Conservation (phyloP, 441 rosid genomes). For the Monsonia emarginata region DNA sequence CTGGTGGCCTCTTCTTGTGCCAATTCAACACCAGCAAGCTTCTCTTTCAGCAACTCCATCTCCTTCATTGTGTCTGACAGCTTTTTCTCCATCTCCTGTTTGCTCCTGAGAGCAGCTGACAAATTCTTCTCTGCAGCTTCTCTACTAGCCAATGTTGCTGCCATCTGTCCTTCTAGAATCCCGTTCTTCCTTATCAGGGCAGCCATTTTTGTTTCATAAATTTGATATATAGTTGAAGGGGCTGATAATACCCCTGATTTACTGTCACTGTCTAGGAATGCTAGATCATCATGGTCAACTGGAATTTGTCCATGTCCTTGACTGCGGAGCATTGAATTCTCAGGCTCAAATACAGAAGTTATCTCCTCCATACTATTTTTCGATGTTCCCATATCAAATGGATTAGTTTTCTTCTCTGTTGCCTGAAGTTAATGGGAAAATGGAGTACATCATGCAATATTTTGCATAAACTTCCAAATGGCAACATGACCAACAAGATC, state of each 20-base stretch:
- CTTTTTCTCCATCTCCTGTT: constrained; percentile 77
- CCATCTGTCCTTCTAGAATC: constrained; percentile 65
- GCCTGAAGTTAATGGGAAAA: constrained; percentile 47
- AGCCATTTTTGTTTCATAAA: constrained; percentile 63
- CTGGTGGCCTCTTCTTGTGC: constrained; percentile 87
- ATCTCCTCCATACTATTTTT: constrained; percentile 40
- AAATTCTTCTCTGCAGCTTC: constrained; percentile 69
- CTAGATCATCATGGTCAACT: constrained; percentile 32
- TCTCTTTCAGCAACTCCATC: constrained; percentile 79
- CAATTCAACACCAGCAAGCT: constrained; percentile 58
- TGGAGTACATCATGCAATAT: not conserved
- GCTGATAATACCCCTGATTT: constrained; percentile 33
- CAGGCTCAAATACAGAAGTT: constrained; percentile 34
- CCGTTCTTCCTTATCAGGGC: constrained; percentile 62
- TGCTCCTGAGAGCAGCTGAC: constrained; percentile 55
- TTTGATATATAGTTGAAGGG: constrained; percentile 52
- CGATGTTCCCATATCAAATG: constrained; percentile 24
- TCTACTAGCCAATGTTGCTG: constrained; percentile 52
- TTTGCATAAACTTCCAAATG: not conserved
- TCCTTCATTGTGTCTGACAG: constrained; percentile 53
- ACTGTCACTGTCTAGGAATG: constrained; percentile 38
- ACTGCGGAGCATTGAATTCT: constrained; percentile 25
- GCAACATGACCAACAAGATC: not conserved
- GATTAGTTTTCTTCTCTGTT: constrained; percentile 33
- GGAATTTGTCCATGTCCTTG: constrained; percentile 33